phyloP scores from a whole-genome alignment of 768 basidiomycete species.

The Phallus indusiatus region DNA sequence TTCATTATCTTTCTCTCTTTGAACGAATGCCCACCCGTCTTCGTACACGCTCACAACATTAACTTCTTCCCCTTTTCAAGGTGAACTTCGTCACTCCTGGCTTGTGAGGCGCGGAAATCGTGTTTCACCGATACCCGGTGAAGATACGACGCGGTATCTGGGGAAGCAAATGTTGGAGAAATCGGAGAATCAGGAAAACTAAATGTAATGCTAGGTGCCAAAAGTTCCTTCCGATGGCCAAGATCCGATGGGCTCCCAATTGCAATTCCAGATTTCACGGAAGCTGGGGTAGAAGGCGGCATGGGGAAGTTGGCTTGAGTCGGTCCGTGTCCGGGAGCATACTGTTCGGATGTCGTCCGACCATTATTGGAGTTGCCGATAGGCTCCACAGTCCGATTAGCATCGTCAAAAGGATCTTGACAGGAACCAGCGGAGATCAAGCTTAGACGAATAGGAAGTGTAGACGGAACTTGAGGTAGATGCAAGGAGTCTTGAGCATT shows the following conservation, averaged over 20 bases:
- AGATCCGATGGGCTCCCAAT: not conserved
- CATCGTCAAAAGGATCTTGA: slow-evolving; percentile 5
- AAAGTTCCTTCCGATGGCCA: not conserved
- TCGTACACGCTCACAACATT: slow-evolving; percentile 47
- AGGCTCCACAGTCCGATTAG: not conserved
- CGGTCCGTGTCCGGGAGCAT: not conserved
- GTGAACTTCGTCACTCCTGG: slow-evolving; percentile 40
- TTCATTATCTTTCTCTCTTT: slow-evolving; percentile 29
- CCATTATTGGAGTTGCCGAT: not conserved
- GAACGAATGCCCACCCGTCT: slow-evolving; percentile 63
- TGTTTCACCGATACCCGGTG: slow-evolving; percentile 1
- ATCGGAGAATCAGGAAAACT: slow-evolving; percentile 7
- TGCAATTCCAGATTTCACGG: not conserved
- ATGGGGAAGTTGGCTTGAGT: slow-evolving; percentile 5
- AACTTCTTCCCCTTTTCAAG: slow-evolving; percentile 42
- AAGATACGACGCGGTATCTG: slow-evolving; percentile 4
- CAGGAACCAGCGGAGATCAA: not conserved
- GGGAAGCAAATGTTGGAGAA: slow-evolving; percentile 3
- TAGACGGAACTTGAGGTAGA: not conserved
- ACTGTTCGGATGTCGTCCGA: not conserved
- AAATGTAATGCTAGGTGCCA: not conserved
- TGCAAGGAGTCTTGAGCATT: not conserved
- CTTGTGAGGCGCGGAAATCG: not conserved
- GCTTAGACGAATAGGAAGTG: slow-evolving; percentile 7
- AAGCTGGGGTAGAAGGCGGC: not conserved